Evolutionary conservation across 2,329 filamentous ascomycete genomes (phyloP).

Genomic region (Malbranchea zuffiana): DNA sequence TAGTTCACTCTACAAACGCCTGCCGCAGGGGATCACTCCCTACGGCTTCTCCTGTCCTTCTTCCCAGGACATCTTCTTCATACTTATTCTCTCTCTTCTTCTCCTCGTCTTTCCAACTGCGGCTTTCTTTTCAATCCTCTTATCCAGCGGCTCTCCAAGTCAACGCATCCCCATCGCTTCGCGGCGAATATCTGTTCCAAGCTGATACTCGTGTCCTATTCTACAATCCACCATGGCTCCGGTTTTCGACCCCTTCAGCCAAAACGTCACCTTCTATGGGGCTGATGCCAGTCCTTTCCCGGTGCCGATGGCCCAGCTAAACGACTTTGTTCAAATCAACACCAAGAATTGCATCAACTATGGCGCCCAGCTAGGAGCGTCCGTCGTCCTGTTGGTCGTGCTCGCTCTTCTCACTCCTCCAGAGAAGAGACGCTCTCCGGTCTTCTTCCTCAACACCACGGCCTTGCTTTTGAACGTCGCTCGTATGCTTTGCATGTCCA

Average conservation of each 20-base stretch:
- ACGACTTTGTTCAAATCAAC: slow-evolving; percentile 39
- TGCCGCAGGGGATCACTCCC: too few species aligned
- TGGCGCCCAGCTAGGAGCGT: slow-evolving; percentile 59
- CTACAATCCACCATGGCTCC: slow-evolving; percentile 12
- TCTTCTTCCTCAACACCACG: slow-evolving; percentile 55
- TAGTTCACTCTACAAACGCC: too few species aligned
- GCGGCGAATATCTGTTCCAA: neutral
- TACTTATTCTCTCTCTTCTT: too few species aligned
- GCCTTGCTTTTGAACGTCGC: slow-evolving; percentile 51
- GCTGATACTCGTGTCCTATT: neutral
- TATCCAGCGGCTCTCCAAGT: neutral
- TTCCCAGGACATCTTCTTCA: too few species aligned
- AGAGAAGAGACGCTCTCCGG: slow-evolving; percentile 51
- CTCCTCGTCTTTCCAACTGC: too few species aligned
- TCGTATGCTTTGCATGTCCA: slow-evolving; percentile 34
- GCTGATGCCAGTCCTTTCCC: slow-evolving; percentile 36
- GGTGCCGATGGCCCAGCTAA: slow-evolving; percentile 34
- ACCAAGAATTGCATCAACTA: slow-evolving; percentile 51
- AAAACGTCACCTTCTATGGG: slow-evolving; percentile 40
- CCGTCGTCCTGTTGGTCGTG: slow-evolving; percentile 52
- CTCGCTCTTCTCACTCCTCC: slow-evolving; percentile 56
- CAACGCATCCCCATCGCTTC: neutral
- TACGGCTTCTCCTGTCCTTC: too few species aligned
- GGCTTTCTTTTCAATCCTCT: neutral
- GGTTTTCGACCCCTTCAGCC: slow-evolving; percentile 42